A percentile compares a stretch with the other conserved stretches of the same genome.
Evolutionary conservation across 2,329 filamentous ascomycete genomes (phyloP).

Genomic region (Rhynchosporium agropyri): DNA sequence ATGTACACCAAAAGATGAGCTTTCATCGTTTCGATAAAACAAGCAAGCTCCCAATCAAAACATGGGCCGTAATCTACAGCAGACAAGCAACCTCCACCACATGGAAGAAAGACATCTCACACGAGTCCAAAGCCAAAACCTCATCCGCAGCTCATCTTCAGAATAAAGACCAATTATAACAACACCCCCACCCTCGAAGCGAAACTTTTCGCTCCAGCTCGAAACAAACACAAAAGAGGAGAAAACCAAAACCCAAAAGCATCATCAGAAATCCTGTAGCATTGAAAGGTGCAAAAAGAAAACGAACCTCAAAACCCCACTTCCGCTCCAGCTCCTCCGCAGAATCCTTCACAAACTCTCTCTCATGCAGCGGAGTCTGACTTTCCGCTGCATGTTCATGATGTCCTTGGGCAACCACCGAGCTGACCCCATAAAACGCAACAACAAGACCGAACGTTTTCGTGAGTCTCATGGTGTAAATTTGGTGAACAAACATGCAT

Average conservation of each 20-base stretch:
- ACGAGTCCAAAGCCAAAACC: not conserved
- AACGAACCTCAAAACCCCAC: conserved; percentile 59
- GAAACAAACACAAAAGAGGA: conserved; percentile 9
- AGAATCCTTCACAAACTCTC: conserved; percentile 54
- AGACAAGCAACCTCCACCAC: no score
- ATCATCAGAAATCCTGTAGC: no score
- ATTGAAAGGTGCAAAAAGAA: conserved; percentile 15
- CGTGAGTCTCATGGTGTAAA: not conserved
- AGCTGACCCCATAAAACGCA: not conserved
- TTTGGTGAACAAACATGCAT: not conserved
- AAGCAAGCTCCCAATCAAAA: no score
- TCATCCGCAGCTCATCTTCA: no score
- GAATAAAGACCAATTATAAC: no score
- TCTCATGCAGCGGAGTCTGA: conserved; percentile 44
- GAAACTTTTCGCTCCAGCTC: no score
- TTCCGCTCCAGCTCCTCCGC: conserved; percentile 57
- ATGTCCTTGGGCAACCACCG: conserved; percentile 18
- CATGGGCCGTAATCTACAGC: no score
- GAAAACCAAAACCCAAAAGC: not conserved
- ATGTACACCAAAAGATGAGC: no score
- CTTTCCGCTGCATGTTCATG: conserved; percentile 34
- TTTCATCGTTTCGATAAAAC: no score
- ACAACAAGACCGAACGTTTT: not conserved
- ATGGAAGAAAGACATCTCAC: not conserved
- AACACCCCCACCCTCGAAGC: no score